phyloP scores from a whole-genome alignment of 805 yeast genomes.

The Candida silvatica region DNA sequence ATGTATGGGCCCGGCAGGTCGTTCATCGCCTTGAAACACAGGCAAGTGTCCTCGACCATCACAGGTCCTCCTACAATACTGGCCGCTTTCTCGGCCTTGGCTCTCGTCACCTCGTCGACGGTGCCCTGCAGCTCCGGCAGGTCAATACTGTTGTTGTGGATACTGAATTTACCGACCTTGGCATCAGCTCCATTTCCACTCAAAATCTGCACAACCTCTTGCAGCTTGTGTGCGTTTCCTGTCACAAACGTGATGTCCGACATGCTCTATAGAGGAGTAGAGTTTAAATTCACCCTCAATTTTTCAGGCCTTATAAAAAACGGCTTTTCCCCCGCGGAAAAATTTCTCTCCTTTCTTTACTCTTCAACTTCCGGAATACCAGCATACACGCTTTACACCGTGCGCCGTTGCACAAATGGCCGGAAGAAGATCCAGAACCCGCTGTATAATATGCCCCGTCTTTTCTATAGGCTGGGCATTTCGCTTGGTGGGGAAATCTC shows the following conservation, averaged over 20 bases:
- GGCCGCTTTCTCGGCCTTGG: constrained; percentile 74
- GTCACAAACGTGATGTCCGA: constrained; percentile 33
- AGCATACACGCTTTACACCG: constrained; percentile 26
- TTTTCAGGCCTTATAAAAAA: constrained; percentile 2
- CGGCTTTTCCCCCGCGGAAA: constrained; percentile 3
- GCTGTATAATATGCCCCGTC: constrained; percentile 20
- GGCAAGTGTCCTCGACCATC: constrained; percentile 90
- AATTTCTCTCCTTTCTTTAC: constrained; percentile 8
- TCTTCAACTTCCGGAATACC: constrained; percentile 30
- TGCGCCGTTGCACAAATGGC: constrained; percentile 31
- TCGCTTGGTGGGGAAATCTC: constrained; percentile 26
- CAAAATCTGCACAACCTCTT: constrained; percentile 75
- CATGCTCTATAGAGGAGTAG: constrained; percentile 6
- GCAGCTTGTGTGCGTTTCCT: constrained; percentile 82
- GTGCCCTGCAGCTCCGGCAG: constrained; percentile 89
- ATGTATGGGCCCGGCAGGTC: constrained; percentile 82
- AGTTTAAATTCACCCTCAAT: not conserved
- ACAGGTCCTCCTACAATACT: constrained; percentile 62
- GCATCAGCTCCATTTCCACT: constrained; percentile 29
- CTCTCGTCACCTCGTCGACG: constrained; percentile 69
- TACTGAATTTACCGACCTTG: constrained; percentile 38
- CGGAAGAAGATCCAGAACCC: constrained; percentile 26
- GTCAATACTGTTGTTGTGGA: constrained; percentile 65
- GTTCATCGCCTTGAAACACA: constrained; percentile 72
- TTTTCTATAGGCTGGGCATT: constrained; percentile 11